A percentile compares a stretch with the other conserved stretches of the same genome.
Conservation (phyloP, 495 filamentous ascomycete species). For the Usnea hakonensis region DNA sequence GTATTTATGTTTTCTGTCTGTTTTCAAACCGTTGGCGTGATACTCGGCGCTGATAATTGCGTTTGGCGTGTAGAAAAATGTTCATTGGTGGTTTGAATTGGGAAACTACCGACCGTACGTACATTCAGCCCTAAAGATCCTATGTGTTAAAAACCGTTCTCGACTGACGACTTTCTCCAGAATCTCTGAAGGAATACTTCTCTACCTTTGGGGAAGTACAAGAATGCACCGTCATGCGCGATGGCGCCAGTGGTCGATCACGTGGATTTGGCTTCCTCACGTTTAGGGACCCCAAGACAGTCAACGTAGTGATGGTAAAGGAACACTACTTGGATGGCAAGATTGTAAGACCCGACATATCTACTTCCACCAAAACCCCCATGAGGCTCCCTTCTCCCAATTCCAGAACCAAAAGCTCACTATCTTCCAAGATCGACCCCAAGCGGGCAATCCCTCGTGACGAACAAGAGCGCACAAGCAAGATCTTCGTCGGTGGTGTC, state of each 20-base stretch:
- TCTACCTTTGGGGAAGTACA: constrained; percentile 95
- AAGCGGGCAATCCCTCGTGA: constrained; percentile 97
- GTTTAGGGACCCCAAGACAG: constrained; percentile 92
- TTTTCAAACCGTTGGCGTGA: not conserved
- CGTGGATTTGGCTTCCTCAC: constrained; percentile 96
- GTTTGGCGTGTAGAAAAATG: constrained; percentile 74
- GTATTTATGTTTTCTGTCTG: not conserved
- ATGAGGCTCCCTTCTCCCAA: constrained; percentile 13
- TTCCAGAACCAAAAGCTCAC: constrained; percentile 24
- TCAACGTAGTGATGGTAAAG: constrained; percentile 99
- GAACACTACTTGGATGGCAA: constrained; percentile 97
- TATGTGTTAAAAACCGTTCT: not conserved
- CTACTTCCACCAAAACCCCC: constrained; percentile 12
- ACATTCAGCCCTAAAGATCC: constrained; percentile 10
- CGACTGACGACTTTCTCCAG: constrained; percentile 38
- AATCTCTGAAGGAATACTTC: constrained; percentile 97
- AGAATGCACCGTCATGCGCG: constrained; percentile 97
- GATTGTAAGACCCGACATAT: constrained; percentile 59
- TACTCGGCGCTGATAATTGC: constrained; percentile 15
- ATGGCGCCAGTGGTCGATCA: constrained; percentile 86
- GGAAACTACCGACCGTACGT: constrained; percentile 97
- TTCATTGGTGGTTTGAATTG: constrained; percentile 98
- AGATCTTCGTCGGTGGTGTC: constrained; percentile 97
- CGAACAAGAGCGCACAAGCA: constrained; percentile 94
- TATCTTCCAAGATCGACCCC: constrained; percentile 70